Percentiles rank a stretch among this genome's conserved stretches.
Evolutionary conservation across 768 basidiomycete species (phyloP).

Genomic region (Boletus reticuloceps): DNA sequence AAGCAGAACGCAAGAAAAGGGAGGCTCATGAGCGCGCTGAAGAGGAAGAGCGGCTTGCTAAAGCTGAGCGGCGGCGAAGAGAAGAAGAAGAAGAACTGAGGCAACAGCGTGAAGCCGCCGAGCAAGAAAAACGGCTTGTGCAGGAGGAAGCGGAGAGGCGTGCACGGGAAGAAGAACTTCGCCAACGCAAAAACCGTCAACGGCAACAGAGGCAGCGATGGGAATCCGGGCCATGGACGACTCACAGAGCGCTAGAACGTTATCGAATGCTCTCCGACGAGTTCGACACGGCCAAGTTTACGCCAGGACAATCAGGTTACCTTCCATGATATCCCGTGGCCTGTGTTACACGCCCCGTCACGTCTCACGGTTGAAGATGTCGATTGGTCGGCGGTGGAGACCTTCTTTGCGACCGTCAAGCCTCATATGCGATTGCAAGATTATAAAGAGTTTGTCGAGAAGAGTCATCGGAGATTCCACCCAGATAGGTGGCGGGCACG

Average conservation of each 20-base stretch:
- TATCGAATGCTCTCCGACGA: constrained; percentile 58
- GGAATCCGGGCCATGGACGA: constrained; percentile 62
- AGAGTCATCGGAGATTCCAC: constrained; percentile 73
- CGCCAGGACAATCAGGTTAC: constrained; percentile 48
- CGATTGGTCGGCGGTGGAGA: constrained; percentile 68
- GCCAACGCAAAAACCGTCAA: constrained; percentile 40
- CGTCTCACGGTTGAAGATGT: constrained; percentile 60
- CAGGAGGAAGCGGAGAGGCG: constrained; percentile 30
- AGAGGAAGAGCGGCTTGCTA: constrained; percentile 38
- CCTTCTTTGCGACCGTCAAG: constrained; percentile 60
- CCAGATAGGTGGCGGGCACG: constrained; percentile 78
- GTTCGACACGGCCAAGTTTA: constrained; percentile 64
- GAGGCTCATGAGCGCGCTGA: constrained; percentile 42
- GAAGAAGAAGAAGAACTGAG: constrained; percentile 30
- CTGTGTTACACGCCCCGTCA: constrained; percentile 55
- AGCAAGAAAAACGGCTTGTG: constrained; percentile 20
- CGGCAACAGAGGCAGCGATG: constrained; percentile 52
- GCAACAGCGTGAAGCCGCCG: constrained; percentile 25
- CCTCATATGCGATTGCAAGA: constrained; percentile 55
- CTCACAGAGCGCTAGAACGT: constrained; percentile 64
- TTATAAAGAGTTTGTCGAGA: constrained; percentile 63
- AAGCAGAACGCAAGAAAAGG: constrained; percentile 48
- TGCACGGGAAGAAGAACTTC: constrained; percentile 34
- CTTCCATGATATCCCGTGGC: constrained; percentile 74
- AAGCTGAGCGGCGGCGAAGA: constrained; percentile 32